phyloP scores from a whole-genome alignment of 2,329 filamentous ascomycete species.

The Samsoniella hepiali region DNA sequence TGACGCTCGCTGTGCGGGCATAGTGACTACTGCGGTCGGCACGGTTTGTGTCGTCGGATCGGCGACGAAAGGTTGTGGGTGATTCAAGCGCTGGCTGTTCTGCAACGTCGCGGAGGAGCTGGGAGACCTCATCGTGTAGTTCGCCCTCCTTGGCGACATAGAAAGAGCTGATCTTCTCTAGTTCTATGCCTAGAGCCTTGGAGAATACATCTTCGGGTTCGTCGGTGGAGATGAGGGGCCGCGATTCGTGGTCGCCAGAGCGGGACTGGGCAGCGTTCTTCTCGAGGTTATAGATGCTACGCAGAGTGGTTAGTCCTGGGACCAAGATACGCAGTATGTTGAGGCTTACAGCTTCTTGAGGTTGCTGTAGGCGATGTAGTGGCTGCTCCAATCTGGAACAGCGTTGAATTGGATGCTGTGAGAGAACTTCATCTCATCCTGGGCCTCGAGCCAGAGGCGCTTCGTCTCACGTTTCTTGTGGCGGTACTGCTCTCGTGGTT shows the following conservation, averaged over 20 bases:
- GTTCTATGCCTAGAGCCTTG: conserved; percentile 77
- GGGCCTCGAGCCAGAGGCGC: conserved; percentile 66
- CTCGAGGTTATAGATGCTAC: conserved; percentile 90
- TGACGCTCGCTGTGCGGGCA: conserved; percentile 33
- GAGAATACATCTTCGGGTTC: conserved; percentile 81
- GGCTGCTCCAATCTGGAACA: conserved; percentile 97
- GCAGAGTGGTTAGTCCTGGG: conserved; percentile 18
- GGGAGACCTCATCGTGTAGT: conserved; percentile 75
- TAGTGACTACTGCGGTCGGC: conserved; percentile 23
- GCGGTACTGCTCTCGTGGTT: conserved; percentile 21
- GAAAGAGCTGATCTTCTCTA: conserved; percentile 93
- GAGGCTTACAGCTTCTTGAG: conserved; percentile 86
- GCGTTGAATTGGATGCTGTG: conserved; percentile 99
- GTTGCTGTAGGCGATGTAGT: conserved; percentile 98
- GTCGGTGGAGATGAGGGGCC: conserved; percentile 70
- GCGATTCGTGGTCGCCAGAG: conserved; percentile 72
- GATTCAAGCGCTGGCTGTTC: conserved; percentile 54
- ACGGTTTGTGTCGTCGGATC: conserved; percentile 29
- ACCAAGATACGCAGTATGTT: background rate
- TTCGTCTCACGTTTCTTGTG: conserved; percentile 56
- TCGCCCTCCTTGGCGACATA: conserved; percentile 87
- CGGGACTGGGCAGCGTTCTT: conserved; percentile 69
- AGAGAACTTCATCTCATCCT: conserved; percentile 98
- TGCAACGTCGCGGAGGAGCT: conserved; percentile 71
- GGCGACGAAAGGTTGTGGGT: conserved; percentile 34